A percentile compares a stretch with the other conserved stretches of the same genome.
Conservation (phyloP, 805 yeast species). For the Schizosaccharomyces osmophilus region DNA sequence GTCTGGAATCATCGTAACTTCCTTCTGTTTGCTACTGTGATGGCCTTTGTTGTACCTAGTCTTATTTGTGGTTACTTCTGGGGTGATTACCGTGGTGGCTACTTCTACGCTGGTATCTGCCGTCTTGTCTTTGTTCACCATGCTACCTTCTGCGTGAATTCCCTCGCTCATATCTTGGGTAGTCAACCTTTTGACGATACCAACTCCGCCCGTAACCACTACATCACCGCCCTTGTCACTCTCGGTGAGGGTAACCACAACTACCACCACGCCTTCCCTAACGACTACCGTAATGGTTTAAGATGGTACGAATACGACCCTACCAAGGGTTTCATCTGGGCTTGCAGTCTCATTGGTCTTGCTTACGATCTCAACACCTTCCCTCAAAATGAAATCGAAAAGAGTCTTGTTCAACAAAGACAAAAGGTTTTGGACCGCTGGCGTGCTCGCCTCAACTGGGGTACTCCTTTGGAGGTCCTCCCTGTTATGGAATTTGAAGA, state of each 20-base stretch:
- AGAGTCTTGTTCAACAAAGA: slow-evolving; percentile 53
- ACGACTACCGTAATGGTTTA: slow-evolving; percentile 58
- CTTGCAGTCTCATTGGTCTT: slow-evolving; percentile 27
- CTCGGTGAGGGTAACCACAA: slow-evolving; percentile 83
- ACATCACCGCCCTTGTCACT: slow-evolving; percentile 37
- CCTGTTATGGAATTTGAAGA: slow-evolving; percentile 42
- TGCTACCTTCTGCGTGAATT: slow-evolving; percentile 50
- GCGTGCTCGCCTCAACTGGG: slow-evolving; percentile 70
- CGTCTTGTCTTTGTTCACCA: slow-evolving; percentile 58
- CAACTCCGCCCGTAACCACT: slow-evolving; percentile 49
- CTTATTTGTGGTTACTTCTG: slow-evolving; percentile 38
- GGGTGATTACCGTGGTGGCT: slow-evolving; percentile 58
- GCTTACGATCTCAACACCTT: slow-evolving; percentile 34
- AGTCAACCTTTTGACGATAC: slow-evolving; percentile 50
- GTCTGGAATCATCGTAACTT: slow-evolving; percentile 55
- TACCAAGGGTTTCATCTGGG: slow-evolving; percentile 47
- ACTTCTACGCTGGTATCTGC: slow-evolving; percentile 52
- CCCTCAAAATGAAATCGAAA: slow-evolving; percentile 37
- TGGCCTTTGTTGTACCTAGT: slow-evolving; percentile 40
- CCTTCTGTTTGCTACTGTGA: slow-evolving; percentile 24
- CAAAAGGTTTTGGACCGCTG: slow-evolving; percentile 59
- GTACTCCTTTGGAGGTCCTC: slow-evolving; percentile 68
- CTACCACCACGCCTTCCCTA: slow-evolving; percentile 87
- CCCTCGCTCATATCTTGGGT: slow-evolving; percentile 60
- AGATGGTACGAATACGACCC: slow-evolving; percentile 66